Base-by-base conservation (phyloP, 805 yeast genomes). In the Clavispora phyllophila region DNA sequence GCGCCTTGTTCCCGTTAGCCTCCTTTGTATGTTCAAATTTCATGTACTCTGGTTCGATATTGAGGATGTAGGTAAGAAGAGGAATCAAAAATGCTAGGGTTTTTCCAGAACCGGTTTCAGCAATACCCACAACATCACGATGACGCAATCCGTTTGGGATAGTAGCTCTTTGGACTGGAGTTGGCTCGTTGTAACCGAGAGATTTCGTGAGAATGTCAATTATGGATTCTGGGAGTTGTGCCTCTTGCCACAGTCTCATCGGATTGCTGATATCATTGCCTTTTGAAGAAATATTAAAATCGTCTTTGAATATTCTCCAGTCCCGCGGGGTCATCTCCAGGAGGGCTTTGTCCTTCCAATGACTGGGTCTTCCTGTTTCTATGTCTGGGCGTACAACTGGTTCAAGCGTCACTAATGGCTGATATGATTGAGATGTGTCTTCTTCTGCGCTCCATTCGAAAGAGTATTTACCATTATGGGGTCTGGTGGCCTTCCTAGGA, bases 81-180 rank as follows among this genome's bases (percentile, higher is more conserved):
- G 99, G 98, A 2, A 91, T 61, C 9, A 86, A 59, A 61, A 82
- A 91, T 2, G 95, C 84, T 10, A 90, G 68, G 0, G 99, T 91
- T 58, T 93, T 91, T 54, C 99, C 99, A 1, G 96, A 86, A 10
- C 99, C 99, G 0, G 99, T 91, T 51, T 89, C 89, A 0, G 98
- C 97, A n/a, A 90, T 76, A 12, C 96, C 98, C 17, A 90, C 72
- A 2, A 87, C 69, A 59, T 91, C 96, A 19, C 78, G 63, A 3
- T 73, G 66, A 0, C 66, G 58, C 18, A 82, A 53, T 0, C 84
- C 82, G 20, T 82, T 65, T 0, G 97, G 96, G 4, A 91, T 79
- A 0, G 96, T 75, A 0, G 95, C 93, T 48, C 96, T 66, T 60
- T 91, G 99, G 45, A 93, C 84, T 0, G 98, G 93, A 0, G 97